Evolutionary conservation across 1,284 basidiomycete genomes (phyloP), one percentile per base, ranked within the genome.

Genomic region (Neolentinus lepideus): DNA sequence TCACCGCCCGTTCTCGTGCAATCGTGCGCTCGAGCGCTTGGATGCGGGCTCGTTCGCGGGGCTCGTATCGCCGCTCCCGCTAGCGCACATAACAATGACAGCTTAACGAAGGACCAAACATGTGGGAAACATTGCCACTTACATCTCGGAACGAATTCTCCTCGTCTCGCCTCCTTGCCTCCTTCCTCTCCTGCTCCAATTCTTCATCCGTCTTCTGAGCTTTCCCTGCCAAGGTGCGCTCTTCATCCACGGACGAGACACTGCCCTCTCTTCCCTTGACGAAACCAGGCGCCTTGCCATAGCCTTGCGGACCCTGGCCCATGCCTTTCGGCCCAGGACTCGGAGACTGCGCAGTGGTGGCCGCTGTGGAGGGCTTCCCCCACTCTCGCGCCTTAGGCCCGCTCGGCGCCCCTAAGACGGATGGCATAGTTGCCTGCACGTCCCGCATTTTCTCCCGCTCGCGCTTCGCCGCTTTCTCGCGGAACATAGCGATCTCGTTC

Each of bases 401-500:
- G 66, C 83, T 87, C 0, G 85, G 85, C 8, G 79, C 70, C 24
- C 59, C 67, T 54, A 70, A 63, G 53, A 72, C 65, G 56, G 69
- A 58, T 50, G 79, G 77, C 60, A 82, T 79, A 54, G 71, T 80
- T 53, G 80, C 79, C 58, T 79, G 79, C 61, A 89, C 87, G 62
- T 90, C 83, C 54, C 80, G 77, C 73, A 89, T 74, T 73, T 92
- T 92, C 69, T 94, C 90, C 31, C 88, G 80, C 64, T 95, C 92
- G 26, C 89, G 77, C 67, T 92, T 91, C 12, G 90, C 92, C 0
- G 92, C 88, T 16, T 88, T 81, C 70, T 94, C 91, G 54, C 92
- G 81, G 70, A 95, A 98, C 63, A 94, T 88, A 0, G 94, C 93
- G 59, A 98, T 98, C 68, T 98, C 94, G 33, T 88, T 92, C 57